Conservation (phyloP, 257 asterid genomes). For the Penstemon davidsonii region DNA sequence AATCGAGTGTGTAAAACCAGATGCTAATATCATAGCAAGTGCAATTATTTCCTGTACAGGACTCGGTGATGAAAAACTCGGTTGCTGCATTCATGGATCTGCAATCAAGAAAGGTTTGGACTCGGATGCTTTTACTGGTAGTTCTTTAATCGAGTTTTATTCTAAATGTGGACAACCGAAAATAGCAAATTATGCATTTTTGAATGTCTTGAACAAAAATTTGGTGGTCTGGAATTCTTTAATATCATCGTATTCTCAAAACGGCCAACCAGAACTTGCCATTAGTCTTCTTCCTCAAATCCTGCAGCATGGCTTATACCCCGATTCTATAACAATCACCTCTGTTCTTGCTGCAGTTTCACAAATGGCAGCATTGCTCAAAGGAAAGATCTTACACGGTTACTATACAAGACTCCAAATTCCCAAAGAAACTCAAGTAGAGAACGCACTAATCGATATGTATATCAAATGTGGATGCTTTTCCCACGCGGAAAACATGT, state of each 20-base stretch:
- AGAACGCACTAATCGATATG: constrained; percentile 70
- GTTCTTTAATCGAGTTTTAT: constrained; percentile 65
- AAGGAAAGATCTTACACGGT: constrained; percentile 72
- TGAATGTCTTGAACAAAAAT: constrained; percentile 50
- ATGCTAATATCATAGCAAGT: constrained; percentile 52
- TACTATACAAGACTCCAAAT: constrained; percentile 47
- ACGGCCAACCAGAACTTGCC: constrained; percentile 53
- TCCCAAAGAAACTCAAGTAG: constrained; percentile 56
- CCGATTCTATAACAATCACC: constrained; percentile 63
- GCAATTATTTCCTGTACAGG: constrained; percentile 50
- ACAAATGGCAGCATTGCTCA: constrained; percentile 56
- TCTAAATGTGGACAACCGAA: constrained; percentile 56
- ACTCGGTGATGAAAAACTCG: constrained; percentile 34
- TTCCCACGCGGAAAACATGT: constrained; percentile 48
- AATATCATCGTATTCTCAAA: constrained; percentile 65
- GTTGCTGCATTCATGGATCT: constrained; percentile 60
- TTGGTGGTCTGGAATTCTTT: constrained; percentile 79
- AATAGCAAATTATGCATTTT: constrained; percentile 49
- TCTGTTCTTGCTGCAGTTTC: constrained; percentile 65
- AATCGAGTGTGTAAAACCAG: constrained; percentile 51
- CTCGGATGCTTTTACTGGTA: constrained; percentile 55
- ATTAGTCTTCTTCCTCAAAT: constrained; percentile 61
- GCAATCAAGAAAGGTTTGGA: constrained; percentile 61
- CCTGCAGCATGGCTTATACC: constrained; percentile 50
- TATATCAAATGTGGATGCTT: constrained; percentile 78